Evolutionary conservation across 306 rosid species (phyloP).

Genomic region (Astragalus membranaceus): DNA sequence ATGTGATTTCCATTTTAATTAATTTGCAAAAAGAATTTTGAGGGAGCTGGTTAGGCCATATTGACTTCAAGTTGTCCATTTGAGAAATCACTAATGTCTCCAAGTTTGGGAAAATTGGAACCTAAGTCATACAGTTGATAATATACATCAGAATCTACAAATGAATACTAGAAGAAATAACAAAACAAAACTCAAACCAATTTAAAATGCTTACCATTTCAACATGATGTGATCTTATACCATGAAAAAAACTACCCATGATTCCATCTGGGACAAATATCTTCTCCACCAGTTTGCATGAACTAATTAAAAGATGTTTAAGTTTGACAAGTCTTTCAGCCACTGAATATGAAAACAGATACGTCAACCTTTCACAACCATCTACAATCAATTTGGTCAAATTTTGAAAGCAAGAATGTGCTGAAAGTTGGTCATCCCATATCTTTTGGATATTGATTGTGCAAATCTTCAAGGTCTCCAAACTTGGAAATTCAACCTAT

Average conservation of each 20-base stretch:
- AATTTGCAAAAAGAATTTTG: conserved; percentile 20
- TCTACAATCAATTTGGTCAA: conserved; percentile 21
- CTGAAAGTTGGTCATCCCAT: conserved; percentile 27
- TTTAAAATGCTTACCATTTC: conserved; percentile 24
- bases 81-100: conserved; percentile 30
- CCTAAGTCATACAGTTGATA: conserved; percentile 11
- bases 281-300: conserved; percentile 20
- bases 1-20: conserved; percentile 26
- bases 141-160: neutral
- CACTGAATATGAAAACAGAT: conserved; percentile 14
- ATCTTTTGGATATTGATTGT: conserved; percentile 20
- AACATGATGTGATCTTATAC: neutral
- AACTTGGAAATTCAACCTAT: conserved; percentile 34
- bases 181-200: neutral
- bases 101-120: conserved; percentile 31
- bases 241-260: neutral
- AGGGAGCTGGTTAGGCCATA: conserved; percentile 19
- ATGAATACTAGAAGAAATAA: neutral
- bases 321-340: conserved; percentile 25
- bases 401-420: conserved; percentile 17
- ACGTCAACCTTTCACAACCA: conserved; percentile 25
- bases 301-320: conserved; percentile 22
- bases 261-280: conserved; percentile 12
- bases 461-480: conserved; percentile 23
- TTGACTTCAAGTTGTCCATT: conserved; percentile 29